A percentile compares a stretch with the other conserved stretches of the same genome.
Evolutionary conservation across 2,329 filamentous ascomycete species (phyloP).

Genomic region (Xylariaceae sp.): DNA sequence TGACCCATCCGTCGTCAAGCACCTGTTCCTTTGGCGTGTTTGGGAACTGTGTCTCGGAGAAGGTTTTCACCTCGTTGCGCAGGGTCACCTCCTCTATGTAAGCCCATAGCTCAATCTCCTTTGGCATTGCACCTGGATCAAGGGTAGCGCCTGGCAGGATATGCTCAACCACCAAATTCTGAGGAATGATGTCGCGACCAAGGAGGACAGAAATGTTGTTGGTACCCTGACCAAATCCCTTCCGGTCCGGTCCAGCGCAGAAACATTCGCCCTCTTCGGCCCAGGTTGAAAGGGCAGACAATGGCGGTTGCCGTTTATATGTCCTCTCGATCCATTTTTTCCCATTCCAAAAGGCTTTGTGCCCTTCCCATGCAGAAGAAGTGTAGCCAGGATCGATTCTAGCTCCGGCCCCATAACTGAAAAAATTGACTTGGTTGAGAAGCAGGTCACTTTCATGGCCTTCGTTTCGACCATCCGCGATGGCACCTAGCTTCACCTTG

Average conservation of each 20-base stretch:
- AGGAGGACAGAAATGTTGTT: slow-evolving; percentile 62
- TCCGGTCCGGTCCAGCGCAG: slow-evolving; percentile 61
- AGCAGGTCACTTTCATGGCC: slow-evolving; percentile 44
- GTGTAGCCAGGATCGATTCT: slow-evolving; percentile 57
- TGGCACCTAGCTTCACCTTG: slow-evolving; percentile 45
- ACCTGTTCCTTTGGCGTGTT: slow-evolving; percentile 24
- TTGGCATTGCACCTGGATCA: slow-evolving; percentile 61
- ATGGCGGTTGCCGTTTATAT: slow-evolving; percentile 36
- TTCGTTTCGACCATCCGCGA: slow-evolving; percentile 47
- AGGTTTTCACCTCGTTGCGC: slow-evolving; percentile 41
- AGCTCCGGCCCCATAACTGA: slow-evolving; percentile 65
- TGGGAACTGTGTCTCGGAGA: slow-evolving; percentile 43
- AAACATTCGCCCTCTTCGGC: slow-evolving; percentile 82
- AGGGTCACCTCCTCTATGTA: slow-evolving; percentile 48
- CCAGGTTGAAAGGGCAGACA: slow-evolving; percentile 67
- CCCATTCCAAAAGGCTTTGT: slow-evolving; percentile 23
- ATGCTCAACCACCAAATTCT: slow-evolving; percentile 71
- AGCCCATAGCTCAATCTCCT: slow-evolving; percentile 68
- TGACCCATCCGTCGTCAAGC: slow-evolving; percentile 47
- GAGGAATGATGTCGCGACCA: slow-evolving; percentile 58
- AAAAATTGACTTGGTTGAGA: slow-evolving; percentile 67
- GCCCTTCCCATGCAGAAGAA: slow-evolving; percentile 54
- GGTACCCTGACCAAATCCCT: slow-evolving; percentile 50
- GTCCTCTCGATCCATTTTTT: slow-evolving; percentile 28
- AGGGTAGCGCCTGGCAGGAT: slow-evolving; percentile 61